Evolutionary conservation across 345 rosid species (phyloP).

Genomic region (Lepidium didymum): DNA sequence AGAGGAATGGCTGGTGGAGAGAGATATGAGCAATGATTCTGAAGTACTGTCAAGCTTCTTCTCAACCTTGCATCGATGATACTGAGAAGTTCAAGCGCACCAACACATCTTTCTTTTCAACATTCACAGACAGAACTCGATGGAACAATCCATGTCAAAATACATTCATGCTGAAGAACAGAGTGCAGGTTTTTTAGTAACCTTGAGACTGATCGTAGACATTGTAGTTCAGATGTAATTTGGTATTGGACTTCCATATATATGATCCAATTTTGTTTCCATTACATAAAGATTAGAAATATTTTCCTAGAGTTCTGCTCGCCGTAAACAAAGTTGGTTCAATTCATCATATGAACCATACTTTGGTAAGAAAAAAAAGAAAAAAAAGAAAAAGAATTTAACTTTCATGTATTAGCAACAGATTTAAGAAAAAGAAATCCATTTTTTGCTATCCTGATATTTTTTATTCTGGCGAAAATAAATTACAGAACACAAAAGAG

Average conservation of each 20-base stretch:
- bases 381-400: neutral
- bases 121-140: neutral
- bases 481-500: slow-evolving; percentile 15
- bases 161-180: neutral
- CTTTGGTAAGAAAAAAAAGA: neutral
- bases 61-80: slow-evolving; percentile 18
- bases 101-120: neutral
- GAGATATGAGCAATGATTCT: slow-evolving; percentile 59
- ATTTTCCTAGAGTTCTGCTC: neutral
- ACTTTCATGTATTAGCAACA: slow-evolving; percentile 11
- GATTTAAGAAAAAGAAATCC: neutral
- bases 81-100: slow-evolving; percentile 26
- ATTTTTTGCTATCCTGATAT: slow-evolving; percentile 15
- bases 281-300: neutral
- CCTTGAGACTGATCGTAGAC: neutral
- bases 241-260: neutral
- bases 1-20: slow-evolving; percentile 69
- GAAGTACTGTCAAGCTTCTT: slow-evolving; percentile 40
- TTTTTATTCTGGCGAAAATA: slow-evolving; percentile 15
- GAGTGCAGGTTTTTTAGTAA: neutral
- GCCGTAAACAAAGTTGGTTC: neutral
- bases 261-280: neutral
- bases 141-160: neutral
- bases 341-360: neutral
- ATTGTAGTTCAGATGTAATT: neutral